A percentile compares a stretch with the other conserved stretches of the same genome.
Evolutionary conservation across 106 monocot species (phyloP).

Genomic region (Alisma plantagoaquatica): DNA sequence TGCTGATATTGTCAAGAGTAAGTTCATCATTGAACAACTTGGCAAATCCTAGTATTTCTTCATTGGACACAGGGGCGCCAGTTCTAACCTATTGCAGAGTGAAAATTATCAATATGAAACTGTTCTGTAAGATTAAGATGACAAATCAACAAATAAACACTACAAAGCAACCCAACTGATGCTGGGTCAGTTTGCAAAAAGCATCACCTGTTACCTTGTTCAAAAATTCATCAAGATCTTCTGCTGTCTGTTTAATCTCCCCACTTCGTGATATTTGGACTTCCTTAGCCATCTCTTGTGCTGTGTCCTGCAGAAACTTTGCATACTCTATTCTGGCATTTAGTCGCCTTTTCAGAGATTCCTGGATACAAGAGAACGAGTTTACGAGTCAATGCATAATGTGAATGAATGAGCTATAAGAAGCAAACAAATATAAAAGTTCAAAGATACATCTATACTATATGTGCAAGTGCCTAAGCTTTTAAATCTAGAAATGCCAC

Average conservation of each 20-base stretch:
- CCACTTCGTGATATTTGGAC: slow-evolving; percentile 78
- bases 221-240: slow-evolving; percentile 92
- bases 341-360: slow-evolving; percentile 66
- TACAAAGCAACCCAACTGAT: too few species aligned
- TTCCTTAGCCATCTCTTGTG: slow-evolving; percentile 96
- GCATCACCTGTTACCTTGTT: slow-evolving; percentile 91
- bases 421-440: too few species aligned
- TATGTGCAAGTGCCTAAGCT: too few species aligned
- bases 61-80: slow-evolving; percentile 77
- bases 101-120: too few species aligned
- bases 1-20: slow-evolving; percentile 94
- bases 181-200: too few species aligned
- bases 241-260: slow-evolving; percentile 86
- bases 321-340: slow-evolving; percentile 96
- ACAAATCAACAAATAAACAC: too few species aligned
- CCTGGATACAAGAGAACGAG: slow-evolving; percentile 40
- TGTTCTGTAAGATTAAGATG: too few species aligned
- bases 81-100: slow-evolving; percentile 86
- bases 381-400: too few species aligned
- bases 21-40: slow-evolving; percentile 96
- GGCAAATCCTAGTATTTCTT: slow-evolving; percentile 91
- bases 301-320: slow-evolving; percentile 94
- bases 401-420: too few species aligned
- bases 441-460: too few species aligned
- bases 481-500: too few species aligned